Evolutionary conservation across 352 stramenopile genomes (phyloP), one percentile per base, ranked within the genome.

Genomic region (Phytopythium litorale): DNA sequence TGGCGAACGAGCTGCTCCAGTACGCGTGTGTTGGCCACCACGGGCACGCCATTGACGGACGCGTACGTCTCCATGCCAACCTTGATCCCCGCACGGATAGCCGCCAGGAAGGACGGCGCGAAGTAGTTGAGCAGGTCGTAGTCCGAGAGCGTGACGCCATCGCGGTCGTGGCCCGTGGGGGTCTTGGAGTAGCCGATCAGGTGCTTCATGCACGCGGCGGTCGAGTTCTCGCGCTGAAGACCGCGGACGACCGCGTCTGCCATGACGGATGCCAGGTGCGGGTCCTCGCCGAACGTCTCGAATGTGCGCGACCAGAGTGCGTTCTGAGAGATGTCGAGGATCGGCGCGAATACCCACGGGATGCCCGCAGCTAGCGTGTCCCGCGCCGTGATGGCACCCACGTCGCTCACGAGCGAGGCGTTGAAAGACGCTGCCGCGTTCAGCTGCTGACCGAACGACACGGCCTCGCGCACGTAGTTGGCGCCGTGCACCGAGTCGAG

Each of bases 61-160:
- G 91, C 94, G 77, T 98, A 98, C 53, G 68, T 96, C 71, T 98
- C 93, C 96, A 98, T 98, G 3, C 93, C 82, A 0, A 92, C 92
- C 60, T 95, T 75, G 4, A 81, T 83, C 6, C 84, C 86, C 8
- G 94, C 84, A 28, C 85, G 72, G 23, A 96, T 84, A 15, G 88
- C 88, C 2, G 87, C 83, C n/a, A 91, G 60, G 60, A 96, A 97
- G 0, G 88, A 75, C 23, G 87, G 88, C 4, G 86, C 81, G 51
- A 96, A 96, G 64, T 88, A 84, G 56, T 96, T 96, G 60, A 94
- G 77, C 55, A 96, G 51, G 35, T 94, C 79, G 58, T 81, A 96
- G 38, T 92, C 78, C 0, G 76, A 87, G 9, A 93, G 58, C 0
- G 81, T 88, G 53, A 96, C 90, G 3, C 71, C 80, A 1, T 76